These are phyloP conservation scores for Orbilia oligospora DNA, from an alignment of 2,329 filamentous ascomycete species.

Conservation along the genomic window DNA sequence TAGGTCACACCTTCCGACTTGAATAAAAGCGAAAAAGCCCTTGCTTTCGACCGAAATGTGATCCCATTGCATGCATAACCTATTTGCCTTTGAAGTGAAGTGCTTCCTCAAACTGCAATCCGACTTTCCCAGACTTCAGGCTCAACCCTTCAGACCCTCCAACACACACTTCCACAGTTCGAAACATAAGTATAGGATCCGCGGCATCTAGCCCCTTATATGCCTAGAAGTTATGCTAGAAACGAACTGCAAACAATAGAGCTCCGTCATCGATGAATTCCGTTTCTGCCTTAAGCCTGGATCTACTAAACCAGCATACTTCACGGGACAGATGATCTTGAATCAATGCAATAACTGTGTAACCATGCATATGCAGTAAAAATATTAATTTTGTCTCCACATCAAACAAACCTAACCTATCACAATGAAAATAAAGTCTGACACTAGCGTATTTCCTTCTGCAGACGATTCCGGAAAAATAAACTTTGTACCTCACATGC, in stretches of 20 bases:
- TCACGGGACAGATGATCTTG: conserved; percentile 16
- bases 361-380: conserved; percentile 14
- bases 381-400: neutral
- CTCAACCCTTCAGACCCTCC: conserved; percentile 11
- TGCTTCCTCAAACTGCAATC: conserved; percentile 12
- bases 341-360: conserved; percentile 48
- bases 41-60: conserved; percentile 11
- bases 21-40: conserved; percentile 3
- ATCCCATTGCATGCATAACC: neutral
- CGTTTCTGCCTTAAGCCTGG: conserved; percentile 31
- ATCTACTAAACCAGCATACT: no score
- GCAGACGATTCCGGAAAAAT: conserved; percentile 14
- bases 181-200: conserved; percentile 12
- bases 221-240: neutral
- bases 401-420: neutral
- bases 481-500: conserved; percentile 1
- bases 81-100: neutral
- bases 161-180: conserved; percentile 8
- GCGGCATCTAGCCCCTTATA: conserved; percentile 18
- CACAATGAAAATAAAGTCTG: neutral
- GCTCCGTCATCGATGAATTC: conserved; percentile 32
- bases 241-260: neutral
- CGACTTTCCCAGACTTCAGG: conserved; percentile 19
- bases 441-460: conserved; percentile 17
- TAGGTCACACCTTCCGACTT: conserved; percentile 30